These are phyloP conservation scores for Podila epigama DNA, from an alignment of 192 early-diverging fungal genomes.

Conservation along the genomic window DNA sequence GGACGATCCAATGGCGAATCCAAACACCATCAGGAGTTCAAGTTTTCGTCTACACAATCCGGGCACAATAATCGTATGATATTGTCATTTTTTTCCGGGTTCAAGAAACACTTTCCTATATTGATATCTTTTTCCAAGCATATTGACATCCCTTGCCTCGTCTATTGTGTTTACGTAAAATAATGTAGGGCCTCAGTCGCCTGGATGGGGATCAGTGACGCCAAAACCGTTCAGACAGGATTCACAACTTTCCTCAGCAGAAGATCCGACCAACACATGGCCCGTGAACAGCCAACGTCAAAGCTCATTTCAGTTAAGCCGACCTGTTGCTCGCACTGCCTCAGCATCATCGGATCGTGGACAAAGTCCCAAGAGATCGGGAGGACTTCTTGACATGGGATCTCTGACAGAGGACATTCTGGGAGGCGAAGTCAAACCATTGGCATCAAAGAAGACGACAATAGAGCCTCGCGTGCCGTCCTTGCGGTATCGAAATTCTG, in stretches of 20 bases:
- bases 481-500: not conserved
- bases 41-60: conserved; percentile 15
- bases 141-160: too few relatives aligned
- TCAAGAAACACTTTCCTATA: too few relatives aligned
- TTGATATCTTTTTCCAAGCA: too few relatives aligned
- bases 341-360: not conserved
- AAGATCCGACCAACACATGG: not conserved
- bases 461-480: not conserved
- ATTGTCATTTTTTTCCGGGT: too few relatives aligned
- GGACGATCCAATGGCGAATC: too few relatives aligned
- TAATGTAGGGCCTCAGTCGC: not conserved
- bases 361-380: not conserved
- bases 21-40: conserved; percentile 14
- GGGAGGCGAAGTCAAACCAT: not conserved
- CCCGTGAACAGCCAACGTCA: not conserved
- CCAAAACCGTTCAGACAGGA: conserved; percentile 23
- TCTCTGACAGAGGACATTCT: conserved; percentile 5
- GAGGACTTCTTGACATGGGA: conserved; percentile 10
- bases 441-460: not conserved
- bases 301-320: conserved; percentile 13
- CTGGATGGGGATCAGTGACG: not conserved
- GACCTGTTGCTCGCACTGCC: not conserved
- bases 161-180: not conserved
- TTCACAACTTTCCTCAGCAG: conserved; percentile 9
- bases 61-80: not conserved